Percentiles rank a stretch among this genome's conserved stretches.
Evolutionary conservation across 2,329 filamentous ascomycete genomes (phyloP).

Genomic region (Taxawa tesnikishii): DNA sequence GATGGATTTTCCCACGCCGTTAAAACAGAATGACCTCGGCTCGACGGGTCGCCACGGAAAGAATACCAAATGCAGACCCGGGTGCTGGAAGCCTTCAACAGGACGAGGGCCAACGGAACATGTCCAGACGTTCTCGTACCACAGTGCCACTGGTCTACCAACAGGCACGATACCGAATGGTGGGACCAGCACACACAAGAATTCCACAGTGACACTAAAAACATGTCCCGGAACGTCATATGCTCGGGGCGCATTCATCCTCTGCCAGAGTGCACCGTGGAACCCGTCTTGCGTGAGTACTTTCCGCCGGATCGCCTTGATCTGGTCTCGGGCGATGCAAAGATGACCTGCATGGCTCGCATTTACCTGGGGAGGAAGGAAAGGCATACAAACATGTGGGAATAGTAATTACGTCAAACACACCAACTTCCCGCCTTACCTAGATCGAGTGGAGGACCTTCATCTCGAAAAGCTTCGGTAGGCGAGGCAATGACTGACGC

Average conservation of each 20-base stretch:
- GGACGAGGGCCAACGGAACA: background rate
- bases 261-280: background rate
- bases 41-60: conserved; percentile 1
- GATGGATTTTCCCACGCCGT: conserved; percentile 1
- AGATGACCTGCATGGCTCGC: conserved; percentile 31
- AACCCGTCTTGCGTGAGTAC: conserved; percentile 7
- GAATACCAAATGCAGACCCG: background rate
- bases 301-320: too few species aligned
- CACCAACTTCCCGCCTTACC: conserved; percentile 37
- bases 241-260: conserved; percentile 5
- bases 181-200: background rate
- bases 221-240: conserved; percentile 2
- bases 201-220: background rate
- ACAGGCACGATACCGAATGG: background rate
- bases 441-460: conserved; percentile 38
- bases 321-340: conserved; percentile 1
- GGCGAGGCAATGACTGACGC: conserved; percentile 35
- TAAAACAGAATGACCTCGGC: conserved; percentile 6
- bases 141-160: background rate
- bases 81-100: background rate
- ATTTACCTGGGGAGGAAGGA: conserved; percentile 33
- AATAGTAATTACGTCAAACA: conserved; percentile 26
- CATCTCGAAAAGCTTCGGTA: conserved; percentile 23
- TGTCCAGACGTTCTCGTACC: background rate
- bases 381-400: background rate